Conservation (phyloP, 208 protist genomes). For the Acanthamoeba divionensis region DNA sequence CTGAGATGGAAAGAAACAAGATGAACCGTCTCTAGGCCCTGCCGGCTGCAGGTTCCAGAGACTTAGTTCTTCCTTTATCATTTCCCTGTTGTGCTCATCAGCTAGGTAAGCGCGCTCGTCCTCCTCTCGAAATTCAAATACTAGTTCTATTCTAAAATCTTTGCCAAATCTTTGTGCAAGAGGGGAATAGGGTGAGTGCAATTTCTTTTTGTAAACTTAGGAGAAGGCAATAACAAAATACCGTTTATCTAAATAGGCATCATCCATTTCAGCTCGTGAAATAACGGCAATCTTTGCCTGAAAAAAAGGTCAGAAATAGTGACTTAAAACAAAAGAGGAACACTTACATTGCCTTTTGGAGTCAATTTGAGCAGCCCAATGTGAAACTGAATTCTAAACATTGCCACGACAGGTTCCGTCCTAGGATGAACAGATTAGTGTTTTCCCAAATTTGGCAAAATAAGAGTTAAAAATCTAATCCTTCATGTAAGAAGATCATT, state of each 20-base stretch:
- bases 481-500: not conserved
- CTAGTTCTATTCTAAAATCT: constrained; percentile 25
- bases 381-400: constrained; percentile 59
- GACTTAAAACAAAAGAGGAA: no score
- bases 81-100: not conserved
- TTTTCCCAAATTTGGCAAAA: not conserved
- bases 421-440: not conserved
- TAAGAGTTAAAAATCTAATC: not conserved
- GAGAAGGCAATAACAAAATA: no score
- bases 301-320: no score
- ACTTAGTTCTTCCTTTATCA: not conserved
- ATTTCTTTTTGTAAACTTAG: no score
- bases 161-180: constrained; percentile 31
- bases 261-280: constrained; percentile 31
- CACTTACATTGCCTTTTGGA: not conserved
- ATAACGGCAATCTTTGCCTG: not conserved
- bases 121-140: no score
- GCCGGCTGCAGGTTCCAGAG: not conserved
- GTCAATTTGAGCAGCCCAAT: not conserved
- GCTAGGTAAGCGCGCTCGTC: no score
- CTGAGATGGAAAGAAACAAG: not conserved
- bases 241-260: constrained; percentile 51
- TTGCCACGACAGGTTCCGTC: constrained; percentile 46
- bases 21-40: not conserved
- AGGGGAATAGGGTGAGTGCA: not conserved